Percentiles rank a stretch among this genome's conserved stretches.
These are phyloP conservation scores for Nephelium lappaceum DNA, from an alignment of 345 rosid genomes.

Conservation along the genomic window DNA sequence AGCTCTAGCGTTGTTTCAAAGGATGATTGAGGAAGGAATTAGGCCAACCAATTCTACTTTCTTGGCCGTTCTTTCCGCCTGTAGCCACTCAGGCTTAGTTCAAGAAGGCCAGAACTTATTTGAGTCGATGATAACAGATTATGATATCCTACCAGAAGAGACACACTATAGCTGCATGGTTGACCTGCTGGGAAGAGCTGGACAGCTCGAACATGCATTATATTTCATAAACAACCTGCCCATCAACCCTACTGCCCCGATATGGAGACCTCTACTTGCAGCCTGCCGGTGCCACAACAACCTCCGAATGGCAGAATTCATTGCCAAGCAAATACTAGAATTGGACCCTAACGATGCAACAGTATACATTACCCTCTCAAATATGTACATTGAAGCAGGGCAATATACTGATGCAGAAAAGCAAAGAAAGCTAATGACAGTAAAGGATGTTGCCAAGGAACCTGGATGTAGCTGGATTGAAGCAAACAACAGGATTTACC, in stretches of 20 bases:
- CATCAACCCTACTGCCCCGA: constrained; percentile 30
- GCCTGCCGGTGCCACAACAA: constrained; percentile 35
- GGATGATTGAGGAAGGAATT: constrained; percentile 27
- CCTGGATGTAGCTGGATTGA: constrained; percentile 35
- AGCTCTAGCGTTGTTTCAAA: constrained; percentile 23
- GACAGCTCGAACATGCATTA: constrained; percentile 28
- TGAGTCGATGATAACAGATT: constrained; percentile 24
- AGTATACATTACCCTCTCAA: constrained; percentile 29
- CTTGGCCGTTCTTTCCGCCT: constrained; percentile 33
- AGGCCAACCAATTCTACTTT: constrained; percentile 30
- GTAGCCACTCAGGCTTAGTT: constrained; percentile 35
- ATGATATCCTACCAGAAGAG: constrained; percentile 29
- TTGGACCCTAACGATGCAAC: constrained; percentile 27
- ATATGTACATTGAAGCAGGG: constrained; percentile 24
- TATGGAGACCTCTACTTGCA: constrained; percentile 39
- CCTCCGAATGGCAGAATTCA: constrained; percentile 29
- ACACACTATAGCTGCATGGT: constrained; percentile 37
- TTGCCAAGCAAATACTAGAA: constrained; percentile 22
- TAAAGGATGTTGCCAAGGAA: constrained; percentile 20
- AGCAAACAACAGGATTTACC: constrained; percentile 29
- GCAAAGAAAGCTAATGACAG: constrained; percentile 29
- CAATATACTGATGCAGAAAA: constrained; percentile 19
- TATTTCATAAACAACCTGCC: constrained; percentile 27
- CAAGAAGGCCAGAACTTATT: constrained; percentile 32
- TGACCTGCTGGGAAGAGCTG: constrained; percentile 36